phyloP scores from a whole-genome alignment of 345 rosid species.

The Aquilaria malaccensis region DNA sequence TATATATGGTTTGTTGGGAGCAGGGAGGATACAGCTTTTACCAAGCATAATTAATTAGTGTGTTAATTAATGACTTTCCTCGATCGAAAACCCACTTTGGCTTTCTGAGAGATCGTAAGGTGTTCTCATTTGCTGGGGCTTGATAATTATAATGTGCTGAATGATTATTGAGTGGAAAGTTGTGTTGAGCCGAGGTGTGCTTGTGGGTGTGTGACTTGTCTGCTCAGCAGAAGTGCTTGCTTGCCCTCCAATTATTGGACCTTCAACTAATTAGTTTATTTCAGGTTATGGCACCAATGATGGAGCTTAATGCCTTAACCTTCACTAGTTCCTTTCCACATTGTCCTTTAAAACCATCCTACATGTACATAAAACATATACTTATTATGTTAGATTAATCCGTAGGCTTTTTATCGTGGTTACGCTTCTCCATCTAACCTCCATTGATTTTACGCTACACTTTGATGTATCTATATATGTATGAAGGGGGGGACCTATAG shows the following conservation, averaged over 20 bases:
- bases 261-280: constrained; percentile 18
- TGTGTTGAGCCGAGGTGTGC: constrained; percentile 6
- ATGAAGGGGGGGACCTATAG: too few relatives aligned
- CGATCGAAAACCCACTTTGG: constrained; percentile 8
- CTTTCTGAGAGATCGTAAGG: constrained; percentile 17
- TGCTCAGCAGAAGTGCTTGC: constrained; percentile 20
- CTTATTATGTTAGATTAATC: too few relatives aligned
- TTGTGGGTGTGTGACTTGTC: constrained; percentile 15
- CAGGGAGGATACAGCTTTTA: constrained; percentile 4
- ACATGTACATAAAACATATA: too few relatives aligned
- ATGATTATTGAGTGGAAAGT: constrained; percentile 11
- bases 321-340: too few relatives aligned
- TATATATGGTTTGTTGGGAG: constrained; percentile 14
- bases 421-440: too few relatives aligned
- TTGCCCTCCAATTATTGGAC: constrained; percentile 43
- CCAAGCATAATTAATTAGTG: not conserved
- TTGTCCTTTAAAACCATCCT: too few relatives aligned
- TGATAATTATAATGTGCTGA: not conserved
- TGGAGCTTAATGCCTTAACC: constrained; percentile 30
- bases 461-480: too few relatives aligned
- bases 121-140: not conserved
- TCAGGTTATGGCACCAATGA: constrained; percentile 45
- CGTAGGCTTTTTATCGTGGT: too few relatives aligned
- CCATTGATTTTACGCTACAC: too few relatives aligned
- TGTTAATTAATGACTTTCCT: constrained; percentile 1